Conservation (phyloP, 768 basidiomycete genomes). For the Mycena maculata region DNA sequence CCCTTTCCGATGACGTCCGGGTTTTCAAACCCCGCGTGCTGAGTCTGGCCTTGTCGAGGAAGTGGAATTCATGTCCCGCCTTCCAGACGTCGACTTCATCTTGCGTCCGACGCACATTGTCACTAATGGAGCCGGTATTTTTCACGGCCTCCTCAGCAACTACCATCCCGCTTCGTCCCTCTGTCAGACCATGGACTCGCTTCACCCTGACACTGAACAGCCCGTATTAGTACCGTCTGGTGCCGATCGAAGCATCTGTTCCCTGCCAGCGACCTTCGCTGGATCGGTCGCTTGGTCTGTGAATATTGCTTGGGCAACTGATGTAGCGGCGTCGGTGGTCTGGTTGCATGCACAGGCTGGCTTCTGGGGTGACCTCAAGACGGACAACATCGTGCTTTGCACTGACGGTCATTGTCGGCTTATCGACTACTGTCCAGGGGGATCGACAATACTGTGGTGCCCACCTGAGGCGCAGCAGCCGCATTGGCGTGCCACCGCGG, state of each 20-base stretch:
- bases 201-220: background rate
- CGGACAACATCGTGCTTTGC: conserved; percentile 5
- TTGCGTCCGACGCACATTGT: conserved; percentile 6
- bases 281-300: background rate
- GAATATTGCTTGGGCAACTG: conserved; percentile 2
- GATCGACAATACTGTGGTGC: background rate
- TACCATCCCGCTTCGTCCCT: conserved; percentile 13
- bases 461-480: conserved; percentile 1
- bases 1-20: background rate
- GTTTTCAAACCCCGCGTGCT: background rate
- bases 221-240: background rate
- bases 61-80: conserved; percentile 1
- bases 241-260: background rate
- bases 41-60: background rate
- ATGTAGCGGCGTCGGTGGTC: conserved; percentile 1
- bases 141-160: background rate
- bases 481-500: background rate
- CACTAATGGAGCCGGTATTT: background rate
- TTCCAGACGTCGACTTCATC: conserved; percentile 4
- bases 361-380: conserved; percentile 7
- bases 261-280: background rate
- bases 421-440: conserved; percentile 2
- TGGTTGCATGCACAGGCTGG: background rate
- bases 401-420: conserved; percentile 8
- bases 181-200: background rate